Percentiles rank a stretch among this genome's conserved stretches.
Evolutionary conservation across 257 asterid species (phyloP).

Genomic region (Ophiorrhiza pumila): DNA sequence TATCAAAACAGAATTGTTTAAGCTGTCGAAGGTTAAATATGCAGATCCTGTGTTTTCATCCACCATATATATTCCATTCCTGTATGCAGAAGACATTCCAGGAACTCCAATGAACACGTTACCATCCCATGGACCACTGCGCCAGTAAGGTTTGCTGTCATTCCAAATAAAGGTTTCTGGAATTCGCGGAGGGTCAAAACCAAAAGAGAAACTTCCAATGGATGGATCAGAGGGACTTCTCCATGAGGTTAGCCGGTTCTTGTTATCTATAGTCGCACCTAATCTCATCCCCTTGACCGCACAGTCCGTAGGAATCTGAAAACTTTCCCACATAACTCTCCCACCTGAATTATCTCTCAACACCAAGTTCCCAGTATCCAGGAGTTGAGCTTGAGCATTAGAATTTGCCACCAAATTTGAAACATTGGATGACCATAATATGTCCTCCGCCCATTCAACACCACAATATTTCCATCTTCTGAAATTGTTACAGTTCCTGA

Average conservation of each 20-base stretch:
- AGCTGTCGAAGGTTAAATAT: background rate
- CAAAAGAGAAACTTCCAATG: constrained; percentile 24
- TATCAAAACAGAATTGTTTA: background rate
- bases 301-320: constrained; percentile 29
- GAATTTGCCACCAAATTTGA: constrained; percentile 21
- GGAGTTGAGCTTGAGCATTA: constrained; percentile 36
- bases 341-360: constrained; percentile 30
- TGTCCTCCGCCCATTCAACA: constrained; percentile 22
- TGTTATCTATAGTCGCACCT: constrained; percentile 15
- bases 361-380: constrained; percentile 40
- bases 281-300: constrained; percentile 22
- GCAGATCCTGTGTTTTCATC: constrained; percentile 6
- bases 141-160: constrained; percentile 23
- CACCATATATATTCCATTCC: constrained; percentile 12
- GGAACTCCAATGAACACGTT: constrained; percentile 24
- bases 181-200: constrained; percentile 29
- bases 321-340: constrained; percentile 37
- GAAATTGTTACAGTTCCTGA: constrained; percentile 33
- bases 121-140: constrained; percentile 39
- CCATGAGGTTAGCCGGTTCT: constrained; percentile 28
- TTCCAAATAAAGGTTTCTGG: constrained; percentile 36
- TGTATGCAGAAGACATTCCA: constrained; percentile 13
- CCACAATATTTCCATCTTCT: constrained; percentile 40
- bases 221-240: constrained; percentile 27
- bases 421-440: constrained; percentile 39